Evolutionary conservation across 2,329 filamentous ascomycete species (phyloP).

Genomic region (Alternaria rosae): DNA sequence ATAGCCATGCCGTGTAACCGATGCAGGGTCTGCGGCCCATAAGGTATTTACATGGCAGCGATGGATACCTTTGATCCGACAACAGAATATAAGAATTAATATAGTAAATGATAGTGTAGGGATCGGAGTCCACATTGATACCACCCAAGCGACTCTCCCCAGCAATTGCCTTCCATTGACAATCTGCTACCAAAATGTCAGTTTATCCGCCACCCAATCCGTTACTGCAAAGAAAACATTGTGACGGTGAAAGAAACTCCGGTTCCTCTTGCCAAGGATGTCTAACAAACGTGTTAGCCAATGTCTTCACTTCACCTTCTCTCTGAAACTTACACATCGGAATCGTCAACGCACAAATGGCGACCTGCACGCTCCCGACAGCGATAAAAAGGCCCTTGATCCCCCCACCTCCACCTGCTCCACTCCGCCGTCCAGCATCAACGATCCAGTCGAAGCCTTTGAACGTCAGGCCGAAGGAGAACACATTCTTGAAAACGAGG

Average conservation of each 20-base stretch:
- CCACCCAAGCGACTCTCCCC: neutral
- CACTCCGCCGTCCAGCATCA: slow-evolving; percentile 24
- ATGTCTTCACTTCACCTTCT: neutral
- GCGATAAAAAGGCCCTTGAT: slow-evolving; percentile 73
- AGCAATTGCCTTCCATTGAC: neutral
- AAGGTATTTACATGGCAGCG: no score
- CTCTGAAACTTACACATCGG: slow-evolving; percentile 73
- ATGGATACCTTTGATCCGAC: neutral
- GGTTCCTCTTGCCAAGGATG: slow-evolving; percentile 47
- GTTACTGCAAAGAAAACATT: slow-evolving; percentile 44
- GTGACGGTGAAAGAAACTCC: slow-evolving; percentile 44
- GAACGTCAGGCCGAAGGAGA: slow-evolving; percentile 85
- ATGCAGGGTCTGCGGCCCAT: neutral
- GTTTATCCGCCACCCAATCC: slow-evolving; percentile 40
- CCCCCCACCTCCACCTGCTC: slow-evolving; percentile 43
- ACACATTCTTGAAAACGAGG: slow-evolving; percentile 94
- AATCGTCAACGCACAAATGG: slow-evolving; percentile 75
- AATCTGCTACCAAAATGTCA: slow-evolving; percentile 17
- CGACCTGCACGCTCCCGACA: slow-evolving; percentile 79
- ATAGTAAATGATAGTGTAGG: neutral
- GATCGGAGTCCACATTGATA: neutral
- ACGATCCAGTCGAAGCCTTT: slow-evolving; percentile 86
- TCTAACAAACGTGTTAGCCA: slow-evolving; percentile 24
- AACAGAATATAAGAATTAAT: neutral
- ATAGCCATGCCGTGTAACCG: no score